These are phyloP conservation scores for Zygoascus ofunaensis DNA, from an alignment of 805 yeast genomes.

Conservation along the genomic window DNA sequence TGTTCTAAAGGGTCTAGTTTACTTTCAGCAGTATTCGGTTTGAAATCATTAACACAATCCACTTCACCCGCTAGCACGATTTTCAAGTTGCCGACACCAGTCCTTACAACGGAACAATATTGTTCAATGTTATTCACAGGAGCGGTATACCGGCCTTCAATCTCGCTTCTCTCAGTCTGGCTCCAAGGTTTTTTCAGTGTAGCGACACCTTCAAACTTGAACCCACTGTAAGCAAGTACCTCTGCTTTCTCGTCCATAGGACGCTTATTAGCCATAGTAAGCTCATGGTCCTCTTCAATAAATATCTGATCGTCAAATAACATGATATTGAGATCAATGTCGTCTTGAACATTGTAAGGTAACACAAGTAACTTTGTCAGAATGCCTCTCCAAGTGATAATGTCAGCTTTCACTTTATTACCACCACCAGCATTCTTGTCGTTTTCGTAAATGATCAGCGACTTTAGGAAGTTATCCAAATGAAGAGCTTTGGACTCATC, in stretches of 20 bases:
- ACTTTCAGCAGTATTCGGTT: slow-evolving; percentile 37
- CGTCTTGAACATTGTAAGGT: slow-evolving; percentile 50
- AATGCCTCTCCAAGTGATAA: slow-evolving; percentile 78
- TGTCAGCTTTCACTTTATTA: slow-evolving; percentile 48
- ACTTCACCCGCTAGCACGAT: slow-evolving; percentile 81
- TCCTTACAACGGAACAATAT: slow-evolving; percentile 67
- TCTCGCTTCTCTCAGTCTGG: slow-evolving; percentile 49
- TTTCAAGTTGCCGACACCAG: slow-evolving; percentile 70
- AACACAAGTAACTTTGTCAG: slow-evolving; percentile 64
- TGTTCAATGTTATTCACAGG: slow-evolving; percentile 67
- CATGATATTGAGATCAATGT: slow-evolving; percentile 51
- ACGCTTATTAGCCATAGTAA: slow-evolving; percentile 15
- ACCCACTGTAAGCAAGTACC: slow-evolving; percentile 38
- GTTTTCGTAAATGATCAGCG: slow-evolving; percentile 49
- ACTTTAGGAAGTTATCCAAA: slow-evolving; percentile 48
- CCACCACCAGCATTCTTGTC: slow-evolving; percentile 22
- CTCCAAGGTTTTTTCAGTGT: slow-evolving; percentile 74
- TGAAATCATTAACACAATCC: slow-evolving; percentile 80
- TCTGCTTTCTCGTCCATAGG: slow-evolving; percentile 19
- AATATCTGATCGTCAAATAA: slow-evolving; percentile 52
- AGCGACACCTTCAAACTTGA: slow-evolving; percentile 75
- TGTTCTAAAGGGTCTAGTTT: slow-evolving; percentile 42
- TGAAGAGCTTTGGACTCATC: slow-evolving; percentile 40
- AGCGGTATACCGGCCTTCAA: slow-evolving; percentile 56
- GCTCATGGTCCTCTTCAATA: slow-evolving; percentile 31